These are phyloP conservation scores for Lactarius psammicola DNA, from an alignment of 768 basidiomycete species.

Conservation along the genomic window DNA sequence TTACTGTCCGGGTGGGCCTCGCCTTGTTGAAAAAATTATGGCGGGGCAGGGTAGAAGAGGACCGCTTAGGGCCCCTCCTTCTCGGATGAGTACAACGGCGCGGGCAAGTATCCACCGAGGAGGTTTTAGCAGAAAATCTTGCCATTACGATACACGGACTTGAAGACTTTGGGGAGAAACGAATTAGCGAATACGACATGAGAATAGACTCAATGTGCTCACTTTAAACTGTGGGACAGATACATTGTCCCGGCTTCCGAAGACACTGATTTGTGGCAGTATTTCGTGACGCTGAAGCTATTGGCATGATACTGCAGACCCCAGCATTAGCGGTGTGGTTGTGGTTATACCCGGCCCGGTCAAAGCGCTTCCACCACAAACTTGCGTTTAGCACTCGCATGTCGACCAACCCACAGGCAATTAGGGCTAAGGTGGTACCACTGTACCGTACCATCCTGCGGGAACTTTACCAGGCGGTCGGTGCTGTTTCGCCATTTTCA, in stretches of 20 bases:
- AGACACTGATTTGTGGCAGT: background rate
- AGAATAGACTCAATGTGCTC: background rate
- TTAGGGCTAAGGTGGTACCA: slow-evolving; percentile 28
- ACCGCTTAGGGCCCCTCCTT: background rate
- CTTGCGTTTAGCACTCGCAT: background rate
- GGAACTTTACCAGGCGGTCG: slow-evolving; percentile 54
- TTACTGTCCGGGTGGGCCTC: slow-evolving; percentile 10
- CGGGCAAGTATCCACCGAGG: background rate
- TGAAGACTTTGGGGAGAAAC: background rate
- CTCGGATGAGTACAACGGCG: background rate
- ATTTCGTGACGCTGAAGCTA: background rate
- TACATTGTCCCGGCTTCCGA: background rate
- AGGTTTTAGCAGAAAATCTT: slow-evolving; percentile 9
- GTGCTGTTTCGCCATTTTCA: slow-evolving; percentile 31
- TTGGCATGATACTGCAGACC: background rate
- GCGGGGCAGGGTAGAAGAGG: background rate
- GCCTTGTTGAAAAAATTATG: background rate
- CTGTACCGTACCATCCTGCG: slow-evolving; percentile 54
- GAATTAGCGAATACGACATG: background rate
- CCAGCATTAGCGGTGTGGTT: background rate
- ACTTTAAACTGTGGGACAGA: background rate
- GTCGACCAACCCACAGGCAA: slow-evolving; percentile 3
- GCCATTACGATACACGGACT: background rate
- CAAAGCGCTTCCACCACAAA: background rate
- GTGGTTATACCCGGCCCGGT: background rate